Conservation (phyloP, 2,329 filamentous ascomycete genomes). For the Microcera coccophila region DNA sequence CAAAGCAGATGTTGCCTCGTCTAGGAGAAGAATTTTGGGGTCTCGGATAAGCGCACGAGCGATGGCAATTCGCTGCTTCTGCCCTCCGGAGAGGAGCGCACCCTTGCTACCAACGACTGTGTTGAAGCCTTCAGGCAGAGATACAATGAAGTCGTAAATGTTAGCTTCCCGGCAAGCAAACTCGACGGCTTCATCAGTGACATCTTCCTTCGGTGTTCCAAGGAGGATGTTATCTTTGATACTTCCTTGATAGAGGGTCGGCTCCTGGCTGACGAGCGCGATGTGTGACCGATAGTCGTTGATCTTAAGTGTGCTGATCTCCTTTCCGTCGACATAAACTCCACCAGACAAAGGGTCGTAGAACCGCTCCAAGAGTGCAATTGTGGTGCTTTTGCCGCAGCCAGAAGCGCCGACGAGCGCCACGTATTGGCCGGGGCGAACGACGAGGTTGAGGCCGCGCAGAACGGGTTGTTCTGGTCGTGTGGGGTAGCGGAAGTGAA, state of each 20-base stretch:
- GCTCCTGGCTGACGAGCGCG: conserved; percentile 89
- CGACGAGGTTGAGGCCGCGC: conserved; percentile 70
- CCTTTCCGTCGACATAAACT: conserved; percentile 76
- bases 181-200: conserved; percentile 68
- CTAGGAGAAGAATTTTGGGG: conserved; percentile 79
- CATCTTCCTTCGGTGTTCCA: conserved; percentile 62
- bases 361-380: conserved; percentile 87
- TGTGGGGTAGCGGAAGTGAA: conserved; percentile 92
- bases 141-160: conserved; percentile 88
- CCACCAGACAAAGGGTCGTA: conserved; percentile 83
- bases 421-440: conserved; percentile 76
- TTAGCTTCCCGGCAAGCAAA: conserved; percentile 85
- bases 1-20: conserved; percentile 75
- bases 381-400: conserved; percentile 91
- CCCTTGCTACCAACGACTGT: conserved; percentile 87
- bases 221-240: conserved; percentile 88
- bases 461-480: conserved; percentile 89
- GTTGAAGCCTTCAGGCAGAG: conserved; percentile 78
- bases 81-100: conserved; percentile 78
- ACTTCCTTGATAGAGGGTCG: conserved; percentile 88
- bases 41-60: conserved; percentile 87
- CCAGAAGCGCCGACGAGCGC: conserved; percentile 92
- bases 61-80: conserved; percentile 93
- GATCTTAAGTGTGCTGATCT: conserved; percentile 76
- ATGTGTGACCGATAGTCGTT: conserved; percentile 81